Evolutionary conservation across 2,329 filamentous ascomycete genomes (phyloP).

Genomic region (Coniochaeta sp.): DNA sequence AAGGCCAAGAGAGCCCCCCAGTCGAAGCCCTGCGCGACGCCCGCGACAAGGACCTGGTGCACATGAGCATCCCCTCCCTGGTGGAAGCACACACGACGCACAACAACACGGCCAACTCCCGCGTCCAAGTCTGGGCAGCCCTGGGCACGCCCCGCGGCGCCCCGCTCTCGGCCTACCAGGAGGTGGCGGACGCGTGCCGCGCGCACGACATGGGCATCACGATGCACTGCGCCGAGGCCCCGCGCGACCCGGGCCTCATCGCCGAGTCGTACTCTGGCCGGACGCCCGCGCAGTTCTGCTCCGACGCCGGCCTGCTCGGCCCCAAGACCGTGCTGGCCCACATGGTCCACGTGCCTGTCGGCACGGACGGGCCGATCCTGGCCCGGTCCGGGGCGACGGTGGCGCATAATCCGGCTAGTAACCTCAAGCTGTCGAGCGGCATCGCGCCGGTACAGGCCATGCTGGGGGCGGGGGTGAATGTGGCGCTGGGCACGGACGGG

Average conservation of each 20-base stretch:
- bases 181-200: conserved; percentile 30
- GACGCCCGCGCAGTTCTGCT: conserved; percentile 35
- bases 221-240: conserved; percentile 37
- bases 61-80: conserved; percentile 24
- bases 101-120: conserved; percentile 21
- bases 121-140: conserved; percentile 39
- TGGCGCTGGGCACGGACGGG: conserved; percentile 42
- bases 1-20: conserved; percentile 24
- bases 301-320: conserved; percentile 26
- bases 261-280: conserved; percentile 26
- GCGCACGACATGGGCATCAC: conserved; percentile 33
- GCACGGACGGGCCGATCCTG: conserved; percentile 29
- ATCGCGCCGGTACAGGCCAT: conserved; percentile 38
- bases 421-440: conserved; percentile 43
- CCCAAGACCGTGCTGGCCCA: conserved; percentile 39
- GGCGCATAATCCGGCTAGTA: conserved; percentile 43
- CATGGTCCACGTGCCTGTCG: conserved; percentile 40
- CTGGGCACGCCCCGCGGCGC: conserved; percentile 38
- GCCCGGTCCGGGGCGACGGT: conserved; percentile 32
- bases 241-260: conserved; percentile 28
- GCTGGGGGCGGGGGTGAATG: conserved; percentile 32
- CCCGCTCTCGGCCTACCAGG: conserved; percentile 24
- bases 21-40: conserved; percentile 23
- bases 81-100: conserved; percentile 19
- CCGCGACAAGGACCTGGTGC: conserved; percentile 24